These are phyloP conservation scores for Dichomitus squalens DNA, from an alignment of 1,284 basidiomycete species.

Conservation along the genomic window DNA sequence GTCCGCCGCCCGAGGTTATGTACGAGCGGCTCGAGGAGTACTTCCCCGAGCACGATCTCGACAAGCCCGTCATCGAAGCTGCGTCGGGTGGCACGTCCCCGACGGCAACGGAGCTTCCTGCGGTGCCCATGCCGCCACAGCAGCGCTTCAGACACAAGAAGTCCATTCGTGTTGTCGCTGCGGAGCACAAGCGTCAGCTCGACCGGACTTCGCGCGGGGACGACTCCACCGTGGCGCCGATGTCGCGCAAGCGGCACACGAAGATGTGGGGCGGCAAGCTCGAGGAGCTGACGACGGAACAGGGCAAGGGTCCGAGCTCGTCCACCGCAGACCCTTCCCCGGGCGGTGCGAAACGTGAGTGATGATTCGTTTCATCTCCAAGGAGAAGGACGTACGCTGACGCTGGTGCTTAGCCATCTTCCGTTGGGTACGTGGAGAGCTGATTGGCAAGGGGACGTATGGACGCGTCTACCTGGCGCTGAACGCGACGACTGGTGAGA, in stretches of 20 bases:
- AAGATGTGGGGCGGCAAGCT: conserved; percentile 95
- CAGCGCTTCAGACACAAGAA: conserved; percentile 68
- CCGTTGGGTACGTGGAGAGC: conserved; percentile 98
- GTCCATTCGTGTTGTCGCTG: conserved; percentile 91
- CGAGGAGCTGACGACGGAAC: conserved; percentile 88
- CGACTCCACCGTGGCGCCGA: conserved; percentile 47
- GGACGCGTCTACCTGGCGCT: conserved; percentile 95
- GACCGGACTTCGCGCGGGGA: conserved; percentile 61
- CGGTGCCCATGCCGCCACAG: conserved; percentile 35
- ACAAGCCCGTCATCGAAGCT: conserved; percentile 92
- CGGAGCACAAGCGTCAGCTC: conserved; percentile 74
- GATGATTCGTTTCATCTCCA: conserved; percentile 8
- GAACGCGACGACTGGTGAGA: conserved; percentile 98
- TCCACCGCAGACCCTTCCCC: conserved; percentile 56
- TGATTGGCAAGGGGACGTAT: conserved; percentile 97
- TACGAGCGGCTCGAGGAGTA: conserved; percentile 93
- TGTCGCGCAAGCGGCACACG: conserved; percentile 83
- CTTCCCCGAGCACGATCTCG: conserved; percentile 96
- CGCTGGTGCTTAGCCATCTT: conserved; percentile 69
- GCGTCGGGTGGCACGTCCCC: conserved; percentile 79
- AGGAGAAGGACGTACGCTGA: not conserved
- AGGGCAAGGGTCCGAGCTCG: conserved; percentile 50
- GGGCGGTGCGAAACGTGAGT: conserved; percentile 63
- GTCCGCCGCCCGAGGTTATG: conserved; percentile 92
- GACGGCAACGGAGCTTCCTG: conserved; percentile 62